These are phyloP conservation scores for Lolium multiflorum DNA, from an alignment of 176 grass and related monocot species.

Conservation along the genomic window DNA sequence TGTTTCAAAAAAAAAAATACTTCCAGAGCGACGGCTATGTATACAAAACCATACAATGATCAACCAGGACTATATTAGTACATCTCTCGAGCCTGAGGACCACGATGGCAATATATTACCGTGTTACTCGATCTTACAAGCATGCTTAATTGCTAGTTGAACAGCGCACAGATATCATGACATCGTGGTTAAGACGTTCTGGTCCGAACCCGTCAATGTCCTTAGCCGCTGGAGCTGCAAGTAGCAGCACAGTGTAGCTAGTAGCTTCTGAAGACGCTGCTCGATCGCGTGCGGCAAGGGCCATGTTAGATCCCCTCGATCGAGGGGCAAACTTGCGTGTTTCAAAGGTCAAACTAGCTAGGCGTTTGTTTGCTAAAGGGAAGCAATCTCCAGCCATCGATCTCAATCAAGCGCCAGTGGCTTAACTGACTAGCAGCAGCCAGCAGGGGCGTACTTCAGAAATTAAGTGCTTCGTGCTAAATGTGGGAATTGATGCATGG, in stretches of 20 bases:
- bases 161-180: not conserved
- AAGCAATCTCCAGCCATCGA: not conserved
- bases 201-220: not conserved
- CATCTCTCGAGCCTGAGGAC: not conserved
- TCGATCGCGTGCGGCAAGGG: not conserved
- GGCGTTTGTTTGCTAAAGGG: conserved; percentile 5
- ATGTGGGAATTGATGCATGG: not conserved
- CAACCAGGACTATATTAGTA: not conserved
- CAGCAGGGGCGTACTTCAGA: not conserved
- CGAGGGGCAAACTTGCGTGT: not conserved
- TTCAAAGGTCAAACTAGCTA: not conserved
- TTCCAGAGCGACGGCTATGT: not conserved
- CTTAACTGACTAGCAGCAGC: not conserved
- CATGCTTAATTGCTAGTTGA: not conserved
- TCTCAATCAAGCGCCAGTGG: not conserved
- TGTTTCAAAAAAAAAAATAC: too few relatives aligned
- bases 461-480: not conserved
- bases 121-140: too few relatives aligned
- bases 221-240: not conserved
- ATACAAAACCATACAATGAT: not conserved
- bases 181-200: not conserved
- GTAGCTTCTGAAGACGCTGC: not conserved
- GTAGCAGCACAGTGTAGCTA: not conserved
- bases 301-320: not conserved
- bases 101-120: not conserved